Evolutionary conservation across 2,329 filamentous ascomycete genomes (phyloP).

Genomic region (Fusarium drepaniforme): DNA sequence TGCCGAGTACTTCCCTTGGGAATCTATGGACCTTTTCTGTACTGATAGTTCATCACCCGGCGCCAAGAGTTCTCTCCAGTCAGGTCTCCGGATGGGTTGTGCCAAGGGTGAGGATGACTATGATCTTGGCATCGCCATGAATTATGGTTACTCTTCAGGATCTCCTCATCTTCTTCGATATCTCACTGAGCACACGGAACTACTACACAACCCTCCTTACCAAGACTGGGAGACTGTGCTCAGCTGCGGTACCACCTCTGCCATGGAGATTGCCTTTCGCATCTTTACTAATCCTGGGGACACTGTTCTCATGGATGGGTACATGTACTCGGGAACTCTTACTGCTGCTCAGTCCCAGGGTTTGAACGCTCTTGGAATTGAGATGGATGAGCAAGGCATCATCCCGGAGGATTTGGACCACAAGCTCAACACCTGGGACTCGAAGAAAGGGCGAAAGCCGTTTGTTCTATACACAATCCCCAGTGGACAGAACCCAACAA

Average conservation of each 20-base stretch:
- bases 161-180: slow-evolving; percentile 77
- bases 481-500: background rate
- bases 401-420: background rate
- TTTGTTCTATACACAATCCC: background rate
- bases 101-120: slow-evolving; percentile 28
- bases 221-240: slow-evolving; percentile 78
- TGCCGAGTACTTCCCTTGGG: background rate
- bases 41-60: background rate
- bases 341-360: background rate
- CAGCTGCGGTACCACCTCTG: slow-evolving; percentile 75
- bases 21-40: background rate
- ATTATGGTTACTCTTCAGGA: slow-evolving; percentile 82
- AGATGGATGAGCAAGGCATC: background rate
- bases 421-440: background rate
- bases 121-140: slow-evolving; percentile 67
- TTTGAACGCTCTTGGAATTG: background rate
- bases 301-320: slow-evolving; percentile 77
- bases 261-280: slow-evolving; percentile 75
- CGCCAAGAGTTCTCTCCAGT: background rate
- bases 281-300: slow-evolving; percentile 74
- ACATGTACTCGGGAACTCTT: slow-evolving; percentile 35
- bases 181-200: slow-evolving; percentile 81
- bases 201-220: slow-evolving; percentile 80
- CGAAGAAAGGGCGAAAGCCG: background rate
- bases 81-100: background rate